Base-by-base conservation (phyloP, 495 filamentous ascomycete genomes). In the Articulospora tetracladia region DNA sequence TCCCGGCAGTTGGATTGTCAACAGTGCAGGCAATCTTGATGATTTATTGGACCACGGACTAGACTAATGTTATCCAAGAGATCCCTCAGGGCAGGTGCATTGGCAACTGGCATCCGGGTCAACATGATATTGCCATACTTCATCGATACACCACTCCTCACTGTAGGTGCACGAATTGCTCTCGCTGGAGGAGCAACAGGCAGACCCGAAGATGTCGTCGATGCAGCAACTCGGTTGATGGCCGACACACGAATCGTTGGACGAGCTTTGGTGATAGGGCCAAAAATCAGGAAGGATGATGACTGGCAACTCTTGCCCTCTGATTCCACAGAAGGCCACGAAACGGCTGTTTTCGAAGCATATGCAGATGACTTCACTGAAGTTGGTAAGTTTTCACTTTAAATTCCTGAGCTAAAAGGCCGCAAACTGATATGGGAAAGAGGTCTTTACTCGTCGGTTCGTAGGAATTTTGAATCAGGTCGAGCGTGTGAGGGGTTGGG, bases 41-140 rank as follows among this genome's bases (percentile, higher is more conserved):
- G 17, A 23, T 19, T n/a, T 39, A 10, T 39, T 39, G 10, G 10
- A 10, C n/a, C 34, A 50, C 25, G 47, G 11, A 4, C 20, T 50
- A 25, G 24, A 10, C 25, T 25, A 50, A 24, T 50, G 25, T 8
- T 8, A 3, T 6, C 4, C 24, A 6, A 50, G 47, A 73, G 86
- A 23, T 71, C 72, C 13, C 70, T 89, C 19, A 70, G 86, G 4
- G 62, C 75, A 3, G 77, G 77, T 0, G 66, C 74, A 3, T 78
- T 75, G 60, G 44, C 64, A 24, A 50, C 71, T 26, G 82, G 81
- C 1, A 69, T 90, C 7, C 70, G 87, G 23, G 70, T 85, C 49
- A 90, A 88, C 59, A 67, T 86, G 44, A 55, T 90, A 15, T 77
- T 73, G 57, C 86, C 86, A 3, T 90, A 89, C 63, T 89, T 86